Conservation (phyloP, 2,329 filamentous ascomycete species). For the Lecanicillium sp. region DNA sequence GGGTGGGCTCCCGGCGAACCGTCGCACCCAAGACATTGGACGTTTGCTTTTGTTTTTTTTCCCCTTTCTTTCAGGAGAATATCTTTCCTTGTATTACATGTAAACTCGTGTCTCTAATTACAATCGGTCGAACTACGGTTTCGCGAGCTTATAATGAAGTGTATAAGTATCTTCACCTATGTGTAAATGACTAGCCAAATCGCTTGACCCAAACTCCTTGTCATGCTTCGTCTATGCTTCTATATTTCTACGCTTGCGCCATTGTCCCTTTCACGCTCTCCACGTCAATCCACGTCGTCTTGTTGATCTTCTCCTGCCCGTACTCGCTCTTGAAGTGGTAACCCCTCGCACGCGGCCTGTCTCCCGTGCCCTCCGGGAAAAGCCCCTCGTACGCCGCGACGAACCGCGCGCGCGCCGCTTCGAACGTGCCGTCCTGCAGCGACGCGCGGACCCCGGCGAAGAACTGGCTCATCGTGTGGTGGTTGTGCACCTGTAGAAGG, state of each 20-base stretch:
- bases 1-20: too few species aligned
- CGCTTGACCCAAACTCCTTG: too few species aligned
- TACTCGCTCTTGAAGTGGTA: conserved; percentile 74
- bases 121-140: too few species aligned
- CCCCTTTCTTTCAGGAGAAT: too few species aligned
- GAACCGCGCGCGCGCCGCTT: conserved; percentile 40
- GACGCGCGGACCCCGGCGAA: conserved; percentile 63
- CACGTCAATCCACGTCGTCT: conserved; percentile 54
- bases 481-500: conserved; percentile 87
- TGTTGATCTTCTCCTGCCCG: conserved; percentile 61
- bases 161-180: too few species aligned
- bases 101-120: too few species aligned
- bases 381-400: conserved; percentile 56
- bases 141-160: too few species aligned
- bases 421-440: conserved; percentile 59
- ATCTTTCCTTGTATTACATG: too few species aligned
- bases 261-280: background rate
- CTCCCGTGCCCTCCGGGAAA: conserved; percentile 67
- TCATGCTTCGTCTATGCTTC: background rate
- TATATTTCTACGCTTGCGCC: background rate
- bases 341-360: conserved; percentile 72
- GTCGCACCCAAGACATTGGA: too few species aligned
- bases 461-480: conserved; percentile 64
- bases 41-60: too few species aligned
- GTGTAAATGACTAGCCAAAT: too few species aligned